phyloP scores from a whole-genome alignment of 257 asterid genomes.

The Salvia splendens region DNA sequence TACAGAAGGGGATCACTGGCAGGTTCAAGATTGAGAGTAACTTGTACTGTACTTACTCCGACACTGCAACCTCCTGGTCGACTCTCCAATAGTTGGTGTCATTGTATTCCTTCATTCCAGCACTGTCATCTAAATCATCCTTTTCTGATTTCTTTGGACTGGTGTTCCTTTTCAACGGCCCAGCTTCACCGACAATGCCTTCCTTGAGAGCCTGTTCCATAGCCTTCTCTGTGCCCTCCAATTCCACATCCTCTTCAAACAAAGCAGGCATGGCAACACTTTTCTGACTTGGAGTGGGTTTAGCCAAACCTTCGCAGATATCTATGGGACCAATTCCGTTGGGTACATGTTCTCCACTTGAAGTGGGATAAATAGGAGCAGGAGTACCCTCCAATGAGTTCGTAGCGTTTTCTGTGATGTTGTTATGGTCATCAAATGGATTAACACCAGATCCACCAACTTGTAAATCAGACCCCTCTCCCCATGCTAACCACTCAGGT shows the following conservation, averaged over 20 bases:
- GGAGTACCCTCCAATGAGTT: constrained; percentile 32
- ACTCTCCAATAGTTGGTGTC: constrained; percentile 95
- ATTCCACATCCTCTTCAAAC: constrained; percentile 92
- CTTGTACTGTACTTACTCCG: constrained; percentile 44
- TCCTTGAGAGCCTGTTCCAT: constrained; percentile 94
- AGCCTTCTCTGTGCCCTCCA: constrained; percentile 78
- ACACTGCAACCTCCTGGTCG: constrained; percentile 77
- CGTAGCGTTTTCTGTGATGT: constrained; percentile 31
- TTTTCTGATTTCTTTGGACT: constrained; percentile 51
- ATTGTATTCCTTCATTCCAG: constrained; percentile 63
- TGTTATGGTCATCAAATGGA: constrained; percentile 62
- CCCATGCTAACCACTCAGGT: constrained; percentile 98
- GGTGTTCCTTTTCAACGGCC: constrained; percentile 58
- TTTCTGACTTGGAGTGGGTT: constrained; percentile 44
- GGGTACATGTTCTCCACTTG: constrained; percentile 46
- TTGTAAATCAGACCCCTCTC: constrained; percentile 60
- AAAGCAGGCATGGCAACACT: constrained; percentile 63
- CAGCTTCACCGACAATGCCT: constrained; percentile 94
- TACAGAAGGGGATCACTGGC: constrained; percentile 11
- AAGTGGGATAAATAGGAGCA: constrained; percentile 37
- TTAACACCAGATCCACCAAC: constrained; percentile 62
- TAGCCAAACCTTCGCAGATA: constrained; percentile 40
- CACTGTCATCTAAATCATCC: constrained; percentile 53
- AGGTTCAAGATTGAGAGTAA: constrained; percentile 15
- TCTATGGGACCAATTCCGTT: constrained; percentile 47